Evolutionary conservation across 257 asterid genomes (phyloP).

Genomic region (Ophiorrhiza pumila): DNA sequence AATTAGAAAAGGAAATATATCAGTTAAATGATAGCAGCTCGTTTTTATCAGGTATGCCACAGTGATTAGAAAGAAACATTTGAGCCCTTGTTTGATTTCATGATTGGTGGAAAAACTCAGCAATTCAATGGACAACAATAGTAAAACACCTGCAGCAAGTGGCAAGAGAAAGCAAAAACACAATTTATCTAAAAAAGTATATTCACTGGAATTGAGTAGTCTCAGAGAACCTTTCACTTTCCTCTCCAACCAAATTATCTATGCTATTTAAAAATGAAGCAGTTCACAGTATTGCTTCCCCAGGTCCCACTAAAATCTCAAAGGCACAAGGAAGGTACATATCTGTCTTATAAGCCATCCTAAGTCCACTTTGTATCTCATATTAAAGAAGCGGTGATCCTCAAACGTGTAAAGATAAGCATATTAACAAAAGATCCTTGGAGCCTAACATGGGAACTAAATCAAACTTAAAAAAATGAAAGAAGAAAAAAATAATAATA

Average conservation of each 20-base stretch:
- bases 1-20: neutral
- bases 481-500: neutral
- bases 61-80: neutral
- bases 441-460: neutral
- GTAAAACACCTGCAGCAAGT: neutral
- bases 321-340: neutral
- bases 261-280: neutral
- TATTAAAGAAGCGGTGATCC: neutral
- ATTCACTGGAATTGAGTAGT: neutral
- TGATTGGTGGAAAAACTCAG: neutral
- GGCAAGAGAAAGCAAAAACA: conserved; percentile 5
- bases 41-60: neutral
- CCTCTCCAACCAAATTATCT: neutral
- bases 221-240: neutral
- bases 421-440: neutral
- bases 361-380: neutral
- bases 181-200: neutral
- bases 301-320: neutral
- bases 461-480: neutral
- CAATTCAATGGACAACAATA: neutral
- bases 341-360: neutral
- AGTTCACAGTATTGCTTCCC: neutral
- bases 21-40: neutral
- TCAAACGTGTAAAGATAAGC: neutral
- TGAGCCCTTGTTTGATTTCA: neutral